A percentile compares a stretch with the other conserved stretches of the same genome.
Conservation (phyloP, 352 stramenopile genomes). For the Thraustochytrium striatum region DNA sequence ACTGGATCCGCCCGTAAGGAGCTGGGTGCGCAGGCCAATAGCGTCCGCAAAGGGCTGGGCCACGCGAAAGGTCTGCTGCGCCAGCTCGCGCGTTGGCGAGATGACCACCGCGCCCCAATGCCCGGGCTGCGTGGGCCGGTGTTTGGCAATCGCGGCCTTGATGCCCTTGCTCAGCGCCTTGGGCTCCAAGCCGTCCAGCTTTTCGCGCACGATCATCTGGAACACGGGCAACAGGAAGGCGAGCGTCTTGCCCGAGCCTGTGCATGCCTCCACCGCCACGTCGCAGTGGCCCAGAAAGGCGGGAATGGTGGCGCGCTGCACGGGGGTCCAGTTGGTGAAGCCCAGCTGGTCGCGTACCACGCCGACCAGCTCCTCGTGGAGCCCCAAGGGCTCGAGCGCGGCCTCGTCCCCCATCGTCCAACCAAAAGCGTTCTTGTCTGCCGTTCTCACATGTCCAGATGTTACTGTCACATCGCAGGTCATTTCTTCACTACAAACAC, state of each 20-base stretch:
- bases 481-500: too few relatives aligned
- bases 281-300: constrained; percentile 88
- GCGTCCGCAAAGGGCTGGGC: constrained; percentile 53
- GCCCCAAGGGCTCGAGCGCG: too few relatives aligned
- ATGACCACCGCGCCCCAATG: constrained; percentile 67
- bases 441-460: too few relatives aligned
- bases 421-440: too few relatives aligned
- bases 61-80: constrained; percentile 62
- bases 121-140: not conserved
- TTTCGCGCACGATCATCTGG: constrained; percentile 69
- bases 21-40: constrained; percentile 65
- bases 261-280: constrained; percentile 87
- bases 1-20: constrained; percentile 85
- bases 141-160: not conserved
- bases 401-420: too few relatives aligned
- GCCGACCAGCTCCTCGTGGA: not conserved
- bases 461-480: too few relatives aligned
- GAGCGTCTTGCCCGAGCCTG: constrained; percentile 88
- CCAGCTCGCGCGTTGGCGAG: constrained; percentile 78
- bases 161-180: not conserved
- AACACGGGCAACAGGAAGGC: constrained; percentile 88
- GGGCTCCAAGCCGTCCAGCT: constrained; percentile 47
- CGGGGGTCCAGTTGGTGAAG: constrained; percentile 82
- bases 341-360: constrained; percentile 57
- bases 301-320: constrained; percentile 82